A percentile compares a stretch with the other conserved stretches of the same genome.
Evolutionary conservation across 179 eudicot species (phyloP).

Genomic region (Beta macrorhiza): DNA sequence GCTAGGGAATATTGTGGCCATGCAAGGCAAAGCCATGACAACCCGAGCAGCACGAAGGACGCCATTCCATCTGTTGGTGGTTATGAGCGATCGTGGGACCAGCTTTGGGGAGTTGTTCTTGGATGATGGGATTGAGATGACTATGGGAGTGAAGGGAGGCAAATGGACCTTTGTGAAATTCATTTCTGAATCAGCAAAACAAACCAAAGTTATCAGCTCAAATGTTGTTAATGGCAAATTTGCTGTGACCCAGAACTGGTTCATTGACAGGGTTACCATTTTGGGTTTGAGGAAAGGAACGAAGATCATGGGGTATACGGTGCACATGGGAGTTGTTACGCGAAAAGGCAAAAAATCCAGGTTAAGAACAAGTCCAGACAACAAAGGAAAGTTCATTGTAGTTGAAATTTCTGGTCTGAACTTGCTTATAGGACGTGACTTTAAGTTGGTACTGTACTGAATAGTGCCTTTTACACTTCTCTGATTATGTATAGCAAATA

Average conservation of each 20-base stretch:
- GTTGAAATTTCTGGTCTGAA: slow-evolving; percentile 26
- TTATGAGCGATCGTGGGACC: slow-evolving; percentile 20
- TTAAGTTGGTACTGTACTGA: slow-evolving; percentile 14
- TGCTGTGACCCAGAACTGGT: slow-evolving; percentile 49
- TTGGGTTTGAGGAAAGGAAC: slow-evolving; percentile 30
- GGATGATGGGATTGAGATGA: slow-evolving; percentile 60
- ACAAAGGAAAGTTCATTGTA: slow-evolving; percentile 24
- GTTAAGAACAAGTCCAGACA: slow-evolving; percentile 4
- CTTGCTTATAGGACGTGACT: slow-evolving; percentile 31
- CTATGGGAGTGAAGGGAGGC: slow-evolving; percentile 50
- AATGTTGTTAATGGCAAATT: slow-evolving; percentile 45
- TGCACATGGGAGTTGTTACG: slow-evolving; percentile 2
- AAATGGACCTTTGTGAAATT: slow-evolving; percentile 57
- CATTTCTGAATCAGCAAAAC: slow-evolving; percentile 25
- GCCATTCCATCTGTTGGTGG: slow-evolving; percentile 58
- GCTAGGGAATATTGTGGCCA: slow-evolving; percentile 36
- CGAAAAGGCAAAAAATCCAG: background rate
- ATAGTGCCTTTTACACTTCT: background rate
- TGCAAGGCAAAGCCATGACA: slow-evolving; percentile 79
- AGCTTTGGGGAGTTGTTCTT: slow-evolving; percentile 59
- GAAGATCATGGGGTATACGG: slow-evolving; percentile 20
- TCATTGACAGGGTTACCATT: slow-evolving; percentile 47
- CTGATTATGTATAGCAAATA: background rate
- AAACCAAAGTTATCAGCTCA: slow-evolving; percentile 35
- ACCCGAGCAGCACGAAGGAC: slow-evolving; percentile 57